A percentile compares a stretch with the other conserved stretches of the same genome.
These are phyloP conservation scores for Naganishia liquefaciens DNA, from an alignment of 1,284 basidiomycete species.

Conservation along the genomic window DNA sequence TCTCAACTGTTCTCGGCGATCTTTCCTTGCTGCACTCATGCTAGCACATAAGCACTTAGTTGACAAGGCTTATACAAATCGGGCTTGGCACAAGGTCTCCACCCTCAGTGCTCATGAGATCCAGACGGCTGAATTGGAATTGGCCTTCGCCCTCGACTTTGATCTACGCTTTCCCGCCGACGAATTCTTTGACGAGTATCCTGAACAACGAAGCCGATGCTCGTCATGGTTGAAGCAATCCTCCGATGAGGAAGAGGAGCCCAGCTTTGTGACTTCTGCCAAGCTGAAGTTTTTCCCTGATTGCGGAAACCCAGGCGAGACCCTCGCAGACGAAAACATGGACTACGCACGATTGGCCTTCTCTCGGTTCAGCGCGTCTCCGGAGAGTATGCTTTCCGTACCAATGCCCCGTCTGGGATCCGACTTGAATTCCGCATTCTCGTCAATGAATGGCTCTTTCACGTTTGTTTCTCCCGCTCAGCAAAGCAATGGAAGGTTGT, in stretches of 20 bases:
- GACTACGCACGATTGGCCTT: constrained; percentile 1
- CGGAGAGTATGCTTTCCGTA: constrained; percentile 17
- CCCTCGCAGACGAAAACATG: constrained; percentile 8
- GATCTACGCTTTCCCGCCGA: constrained; percentile 47
- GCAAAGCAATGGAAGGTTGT: constrained; percentile 13
- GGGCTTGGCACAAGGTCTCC: constrained; percentile 78
- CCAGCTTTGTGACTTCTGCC: constrained; percentile 18
- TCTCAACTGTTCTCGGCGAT: constrained; percentile 78
- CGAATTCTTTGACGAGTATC: constrained; percentile 23
- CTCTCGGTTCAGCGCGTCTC: constrained; percentile 8
- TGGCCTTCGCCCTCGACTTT: constrained; percentile 53
- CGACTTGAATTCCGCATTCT: constrained; percentile 23
- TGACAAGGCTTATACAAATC: constrained; percentile 88
- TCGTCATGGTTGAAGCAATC: constrained; percentile 9
- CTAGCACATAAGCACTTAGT: constrained; percentile 88
- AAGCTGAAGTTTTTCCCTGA: constrained; percentile 13
- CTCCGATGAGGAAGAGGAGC: constrained; percentile 20
- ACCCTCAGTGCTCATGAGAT: constrained; percentile 54
- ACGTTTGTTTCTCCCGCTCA: constrained; percentile 25
- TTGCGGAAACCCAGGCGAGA: neutral
- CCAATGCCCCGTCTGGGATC: constrained; percentile 16
- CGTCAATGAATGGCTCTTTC: constrained; percentile 28
- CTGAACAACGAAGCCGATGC: constrained; percentile 16
- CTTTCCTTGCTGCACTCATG: constrained; percentile 84
- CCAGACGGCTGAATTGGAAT: constrained; percentile 53